These are phyloP conservation scores for Dacryopinax spathularia DNA, from an alignment of 768 basidiomycete species.

Conservation along the genomic window DNA sequence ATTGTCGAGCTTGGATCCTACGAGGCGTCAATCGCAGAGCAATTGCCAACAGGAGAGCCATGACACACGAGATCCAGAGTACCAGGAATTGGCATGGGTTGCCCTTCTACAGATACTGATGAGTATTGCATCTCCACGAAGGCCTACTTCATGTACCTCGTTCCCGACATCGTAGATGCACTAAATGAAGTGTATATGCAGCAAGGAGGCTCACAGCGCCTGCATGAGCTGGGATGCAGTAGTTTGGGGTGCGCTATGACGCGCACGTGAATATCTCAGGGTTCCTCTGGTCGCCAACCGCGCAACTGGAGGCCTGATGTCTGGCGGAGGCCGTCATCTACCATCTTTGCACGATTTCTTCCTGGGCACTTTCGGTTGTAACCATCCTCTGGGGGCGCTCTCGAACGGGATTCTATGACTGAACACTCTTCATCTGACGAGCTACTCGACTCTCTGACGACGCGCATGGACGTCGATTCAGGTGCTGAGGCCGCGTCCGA, in stretches of 20 bases:
- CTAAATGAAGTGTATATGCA: not conserved
- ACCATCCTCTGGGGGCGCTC: not conserved
- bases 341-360: too few relatives aligned
- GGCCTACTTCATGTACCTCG: too few relatives aligned
- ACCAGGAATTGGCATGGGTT: slow-evolving; percentile 87
- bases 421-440: not conserved
- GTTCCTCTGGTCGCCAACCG: too few relatives aligned
- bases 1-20: slow-evolving; percentile 42
- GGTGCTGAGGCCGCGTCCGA: not conserved
- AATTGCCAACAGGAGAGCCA: not conserved
- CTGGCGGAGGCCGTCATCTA: too few relatives aligned
- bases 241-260: too few relatives aligned
- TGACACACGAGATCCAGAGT: slow-evolving; percentile 47
- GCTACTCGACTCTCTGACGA: not conserved
- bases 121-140: not conserved
- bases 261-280: too few relatives aligned
- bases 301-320: too few relatives aligned
- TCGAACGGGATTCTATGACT: not conserved
- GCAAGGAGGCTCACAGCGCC: too few relatives aligned
- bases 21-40: not conserved
- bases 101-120: slow-evolving; percentile 33
- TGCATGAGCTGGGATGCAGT: too few relatives aligned
- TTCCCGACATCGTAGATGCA: not conserved
- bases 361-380: too few relatives aligned
- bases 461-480: not conserved